These are phyloP conservation scores for Boletus barrowsii DNA, from an alignment of 768 basidiomycete genomes.

Conservation along the genomic window DNA sequence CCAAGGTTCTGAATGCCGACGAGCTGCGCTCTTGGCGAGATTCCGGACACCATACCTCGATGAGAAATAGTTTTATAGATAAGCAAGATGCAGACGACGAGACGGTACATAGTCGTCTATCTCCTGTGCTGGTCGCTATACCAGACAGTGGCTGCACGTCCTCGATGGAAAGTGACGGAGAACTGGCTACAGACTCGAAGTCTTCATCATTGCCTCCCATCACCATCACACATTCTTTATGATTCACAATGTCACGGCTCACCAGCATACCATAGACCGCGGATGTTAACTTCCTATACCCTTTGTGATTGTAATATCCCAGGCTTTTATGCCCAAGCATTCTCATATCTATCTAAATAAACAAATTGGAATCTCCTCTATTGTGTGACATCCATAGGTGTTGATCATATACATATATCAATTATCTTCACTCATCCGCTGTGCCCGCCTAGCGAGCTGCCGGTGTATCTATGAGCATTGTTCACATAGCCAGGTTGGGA, in stretches of 20 bases:
- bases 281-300: slow-evolving; percentile 27
- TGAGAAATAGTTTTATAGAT: slow-evolving; percentile 10
- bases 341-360: slow-evolving; percentile 14
- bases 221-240: slow-evolving; percentile 41
- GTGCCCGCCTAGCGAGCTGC: slow-evolving; percentile 79
- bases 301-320: slow-evolving; percentile 17
- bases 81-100: slow-evolving; percentile 30
- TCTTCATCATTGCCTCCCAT: slow-evolving; percentile 38
- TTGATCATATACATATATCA: slow-evolving; percentile 21
- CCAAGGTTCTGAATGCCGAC: slow-evolving; percentile 72
- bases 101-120: slow-evolving; percentile 21
- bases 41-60: slow-evolving; percentile 25
- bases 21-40: slow-evolving; percentile 64
- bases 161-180: slow-evolving; percentile 29
- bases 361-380: slow-evolving; percentile 1
- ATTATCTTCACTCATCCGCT: slow-evolving; percentile 51
- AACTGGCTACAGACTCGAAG: slow-evolving; percentile 14
- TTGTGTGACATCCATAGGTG: not conserved
- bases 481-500: not conserved
- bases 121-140: slow-evolving; percentile 19
- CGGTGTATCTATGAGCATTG: slow-evolving; percentile 1
- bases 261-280: slow-evolving; percentile 24
- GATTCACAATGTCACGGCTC: slow-evolving; percentile 7
- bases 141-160: slow-evolving; percentile 15
- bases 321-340: slow-evolving; percentile 3